phyloP scores from a whole-genome alignment of 2,329 filamentous ascomycete genomes.

The Colletotrichum costaricense region DNA sequence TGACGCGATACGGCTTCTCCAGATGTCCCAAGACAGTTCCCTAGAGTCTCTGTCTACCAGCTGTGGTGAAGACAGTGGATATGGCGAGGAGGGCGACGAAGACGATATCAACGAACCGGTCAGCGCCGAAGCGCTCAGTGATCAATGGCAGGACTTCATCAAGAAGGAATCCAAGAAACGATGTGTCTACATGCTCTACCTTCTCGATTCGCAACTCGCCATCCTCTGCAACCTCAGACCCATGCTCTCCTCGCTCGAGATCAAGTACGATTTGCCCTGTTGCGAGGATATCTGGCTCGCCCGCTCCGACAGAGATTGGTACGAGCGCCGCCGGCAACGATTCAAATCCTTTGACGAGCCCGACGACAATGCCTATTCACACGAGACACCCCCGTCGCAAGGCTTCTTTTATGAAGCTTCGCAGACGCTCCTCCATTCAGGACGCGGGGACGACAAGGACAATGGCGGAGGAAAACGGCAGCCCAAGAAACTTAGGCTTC shows the following conservation, averaged over 20 bases:
- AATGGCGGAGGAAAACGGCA: not conserved
- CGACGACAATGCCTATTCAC: slow-evolving; percentile 11
- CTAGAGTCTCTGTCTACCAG: slow-evolving; percentile 9
- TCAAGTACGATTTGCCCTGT: slow-evolving; percentile 26
- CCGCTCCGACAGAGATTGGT: slow-evolving; percentile 17
- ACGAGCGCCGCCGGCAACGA: slow-evolving; percentile 6
- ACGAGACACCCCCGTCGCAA: slow-evolving; percentile 15
- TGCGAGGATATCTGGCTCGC: slow-evolving; percentile 23
- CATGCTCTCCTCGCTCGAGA: slow-evolving; percentile 23
- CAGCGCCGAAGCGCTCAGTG: slow-evolving; percentile 1
- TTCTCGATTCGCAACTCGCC: slow-evolving; percentile 18
- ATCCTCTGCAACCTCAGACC: slow-evolving; percentile 23
- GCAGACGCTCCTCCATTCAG: slow-evolving; percentile 4
- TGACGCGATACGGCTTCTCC: slow-evolving; percentile 17
- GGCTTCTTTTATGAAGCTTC: slow-evolving; percentile 23
- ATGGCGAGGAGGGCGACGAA: slow-evolving; percentile 7
- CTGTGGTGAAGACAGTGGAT: slow-evolving; percentile 16
- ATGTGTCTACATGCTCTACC: slow-evolving; percentile 25
- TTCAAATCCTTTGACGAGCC: slow-evolving; percentile 27
- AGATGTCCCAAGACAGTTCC: slow-evolving; percentile 22
- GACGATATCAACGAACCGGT: slow-evolving; percentile 16
- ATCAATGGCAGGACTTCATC: slow-evolving; percentile 18
- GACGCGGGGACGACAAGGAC: not conserved
- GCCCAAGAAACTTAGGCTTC: slow-evolving; percentile 12
- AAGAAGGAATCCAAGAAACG: slow-evolving; percentile 14